Conservation (phyloP, 1,139 yeast species). For the Trichomonascaceae sp. region DNA sequence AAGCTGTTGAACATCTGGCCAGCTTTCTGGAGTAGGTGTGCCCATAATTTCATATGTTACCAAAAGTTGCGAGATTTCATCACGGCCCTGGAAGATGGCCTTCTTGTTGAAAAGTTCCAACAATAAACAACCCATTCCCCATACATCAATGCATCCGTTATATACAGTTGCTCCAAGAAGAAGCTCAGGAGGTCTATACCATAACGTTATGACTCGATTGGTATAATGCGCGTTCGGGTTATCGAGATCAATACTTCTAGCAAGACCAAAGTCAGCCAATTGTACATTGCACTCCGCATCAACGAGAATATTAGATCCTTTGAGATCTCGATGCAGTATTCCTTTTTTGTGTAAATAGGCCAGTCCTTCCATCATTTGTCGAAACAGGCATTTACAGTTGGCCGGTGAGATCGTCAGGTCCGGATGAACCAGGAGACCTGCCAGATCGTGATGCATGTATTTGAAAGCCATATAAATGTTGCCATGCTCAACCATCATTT, state of each 20-base stretch:
- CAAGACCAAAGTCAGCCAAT: constrained; percentile 92
- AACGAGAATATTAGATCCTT: constrained; percentile 83
- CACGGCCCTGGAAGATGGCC: constrained; percentile 82
- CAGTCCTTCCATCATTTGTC: constrained; percentile 74
- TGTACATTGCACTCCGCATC: constrained; percentile 67
- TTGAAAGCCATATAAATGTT: constrained; percentile 87
- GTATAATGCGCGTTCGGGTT: constrained; percentile 50
- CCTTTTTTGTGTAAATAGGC: constrained; percentile 72
- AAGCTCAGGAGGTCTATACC: constrained; percentile 97
- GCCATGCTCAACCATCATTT: constrained; percentile 81
- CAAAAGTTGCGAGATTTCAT: constrained; percentile 77
- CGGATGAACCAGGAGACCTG: constrained; percentile 80
- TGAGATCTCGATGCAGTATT: constrained; percentile 87
- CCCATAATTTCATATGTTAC: constrained; percentile 82
- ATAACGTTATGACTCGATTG: constrained; percentile 86
- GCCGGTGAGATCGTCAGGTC: constrained; percentile 55
- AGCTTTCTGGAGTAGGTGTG: constrained; percentile 64
- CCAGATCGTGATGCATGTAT: constrained; percentile 87
- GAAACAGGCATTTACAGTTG: constrained; percentile 70
- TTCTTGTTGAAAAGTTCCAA: constrained; percentile 69
- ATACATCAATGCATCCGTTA: constrained; percentile 86
- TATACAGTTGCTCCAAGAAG: constrained; percentile 84
- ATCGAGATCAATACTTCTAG: constrained; percentile 42
- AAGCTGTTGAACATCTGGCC: constrained; percentile 70
- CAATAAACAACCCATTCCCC: constrained; percentile 95